Conservation (phyloP, 495 filamentous ascomycete genomes). For the Penicillium goetzii region DNA sequence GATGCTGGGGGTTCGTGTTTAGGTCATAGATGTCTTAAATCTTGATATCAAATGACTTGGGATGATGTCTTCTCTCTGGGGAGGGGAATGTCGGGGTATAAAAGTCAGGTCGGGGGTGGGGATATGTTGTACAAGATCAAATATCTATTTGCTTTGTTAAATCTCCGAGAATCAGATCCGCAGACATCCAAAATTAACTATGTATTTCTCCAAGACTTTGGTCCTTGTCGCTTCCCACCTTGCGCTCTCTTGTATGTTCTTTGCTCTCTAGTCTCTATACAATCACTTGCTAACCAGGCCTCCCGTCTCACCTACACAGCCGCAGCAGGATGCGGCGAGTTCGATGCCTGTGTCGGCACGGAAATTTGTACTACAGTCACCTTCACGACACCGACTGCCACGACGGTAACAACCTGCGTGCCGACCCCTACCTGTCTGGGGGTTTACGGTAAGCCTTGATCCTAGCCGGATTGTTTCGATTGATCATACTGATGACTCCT, state of each 20-base stretch:
- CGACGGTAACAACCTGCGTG: conserved; percentile 37
- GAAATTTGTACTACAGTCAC: conserved; percentile 39
- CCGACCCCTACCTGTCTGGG: conserved; percentile 38
- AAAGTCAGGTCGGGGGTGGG: neutral
- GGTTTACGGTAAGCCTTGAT: conserved; percentile 35
- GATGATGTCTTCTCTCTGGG: neutral
- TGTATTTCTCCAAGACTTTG: conserved; percentile 21
- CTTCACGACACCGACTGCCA: conserved; percentile 33
- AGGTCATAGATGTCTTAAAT: conserved; percentile 18
- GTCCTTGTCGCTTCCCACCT: conserved; percentile 11
- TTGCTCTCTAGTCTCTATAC: neutral
- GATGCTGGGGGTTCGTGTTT: conserved; percentile 26
- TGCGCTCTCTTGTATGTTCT: conserved; percentile 19
- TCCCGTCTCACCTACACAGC: conserved; percentile 3
- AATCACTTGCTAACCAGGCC: neutral
- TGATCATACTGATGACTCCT: neutral
- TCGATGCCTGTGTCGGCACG: conserved; percentile 35
- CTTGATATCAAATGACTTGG: conserved; percentile 6
- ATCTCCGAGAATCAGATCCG: neutral
- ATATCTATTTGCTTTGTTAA: neutral
- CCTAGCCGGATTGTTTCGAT: neutral
- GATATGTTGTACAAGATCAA: neutral
- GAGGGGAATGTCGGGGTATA: conserved; percentile 5
- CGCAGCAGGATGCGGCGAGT: conserved; percentile 27
- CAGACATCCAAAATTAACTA: neutral